Conservation (phyloP, 768 basidiomycete genomes). For the Tricholoma flavovirens region DNA sequence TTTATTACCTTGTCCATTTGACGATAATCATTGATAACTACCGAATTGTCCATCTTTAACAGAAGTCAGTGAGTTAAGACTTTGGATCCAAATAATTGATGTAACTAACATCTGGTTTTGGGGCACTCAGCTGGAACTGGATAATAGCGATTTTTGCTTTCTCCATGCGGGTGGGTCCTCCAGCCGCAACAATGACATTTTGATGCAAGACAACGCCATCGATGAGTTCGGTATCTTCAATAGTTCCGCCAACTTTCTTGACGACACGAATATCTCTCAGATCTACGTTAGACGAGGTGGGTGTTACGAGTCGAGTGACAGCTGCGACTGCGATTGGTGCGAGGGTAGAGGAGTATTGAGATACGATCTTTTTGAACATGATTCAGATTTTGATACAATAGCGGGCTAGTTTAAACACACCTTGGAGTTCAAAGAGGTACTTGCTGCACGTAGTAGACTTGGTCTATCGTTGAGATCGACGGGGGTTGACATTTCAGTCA, state of each 20-base stretch:
- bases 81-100: not conserved
- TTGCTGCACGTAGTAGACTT: conserved; percentile 85
- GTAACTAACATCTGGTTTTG: conserved; percentile 87
- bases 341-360: conserved; percentile 96
- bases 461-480: conserved; percentile 87
- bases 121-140: conserved; percentile 96
- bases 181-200: conserved; percentile 83
- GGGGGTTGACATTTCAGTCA: conserved; percentile 88
- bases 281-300: conserved; percentile 91
- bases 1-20: conserved; percentile 99
- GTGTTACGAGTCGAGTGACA: conserved; percentile 84
- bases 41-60: conserved; percentile 96
- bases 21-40: conserved; percentile 98
- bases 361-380: conserved; percentile 70
- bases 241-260: conserved; percentile 98
- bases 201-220: conserved; percentile 98
- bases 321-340: conserved; percentile 99
- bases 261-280: conserved; percentile 94
- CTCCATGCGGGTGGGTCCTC: conserved; percentile 92
- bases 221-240: conserved; percentile 95
- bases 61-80: conserved; percentile 11
- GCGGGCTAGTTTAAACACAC: conserved; percentile 30
- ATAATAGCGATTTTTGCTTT: conserved; percentile 98
- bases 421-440: conserved; percentile 95
- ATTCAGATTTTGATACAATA: conserved; percentile 3